A percentile compares a stretch with the other conserved stretches of the same genome.
Evolutionary conservation across 768 basidiomycete species (phyloP).

Genomic region (Pisolithus microcarpus): DNA sequence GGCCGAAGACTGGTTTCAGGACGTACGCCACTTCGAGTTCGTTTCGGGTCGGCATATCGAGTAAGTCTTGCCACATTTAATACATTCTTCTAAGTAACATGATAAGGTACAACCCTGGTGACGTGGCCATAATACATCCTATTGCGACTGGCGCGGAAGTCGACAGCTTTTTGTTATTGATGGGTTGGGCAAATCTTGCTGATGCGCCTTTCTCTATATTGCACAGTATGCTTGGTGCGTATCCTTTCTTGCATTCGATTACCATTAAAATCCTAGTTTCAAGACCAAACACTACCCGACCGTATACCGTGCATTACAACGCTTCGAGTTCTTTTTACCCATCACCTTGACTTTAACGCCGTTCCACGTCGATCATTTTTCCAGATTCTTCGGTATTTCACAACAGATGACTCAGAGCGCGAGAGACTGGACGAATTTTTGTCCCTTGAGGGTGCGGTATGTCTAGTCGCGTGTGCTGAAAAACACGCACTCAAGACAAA

Average conservation of each 20-base stretch:
- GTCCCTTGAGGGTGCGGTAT: slow-evolving; percentile 60
- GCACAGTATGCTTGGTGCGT: slow-evolving; percentile 32
- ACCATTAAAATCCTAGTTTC: not conserved
- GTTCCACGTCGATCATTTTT: slow-evolving; percentile 88
- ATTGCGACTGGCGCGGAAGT: slow-evolving; percentile 55
- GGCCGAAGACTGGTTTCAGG: slow-evolving; percentile 80
- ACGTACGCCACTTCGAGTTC: slow-evolving; percentile 86
- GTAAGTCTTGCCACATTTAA: not conserved
- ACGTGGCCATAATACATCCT: slow-evolving; percentile 78
- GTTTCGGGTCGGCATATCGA: slow-evolving; percentile 51
- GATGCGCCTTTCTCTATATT: slow-evolving; percentile 43
- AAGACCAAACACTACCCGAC: slow-evolving; percentile 59
- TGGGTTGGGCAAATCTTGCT: slow-evolving; percentile 59
- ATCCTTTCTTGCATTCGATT: not conserved
- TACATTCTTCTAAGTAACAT: not conserved
- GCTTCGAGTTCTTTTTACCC: slow-evolving; percentile 62
- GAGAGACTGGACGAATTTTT: slow-evolving; percentile 85
- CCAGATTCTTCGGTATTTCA: slow-evolving; percentile 69
- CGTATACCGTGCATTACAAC: slow-evolving; percentile 57
- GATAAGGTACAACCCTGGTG: slow-evolving; percentile 69
- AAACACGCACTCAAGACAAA: slow-evolving; percentile 3
- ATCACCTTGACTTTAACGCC: slow-evolving; percentile 75
- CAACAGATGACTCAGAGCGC: slow-evolving; percentile 64
- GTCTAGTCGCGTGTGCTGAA: slow-evolving; percentile 13
- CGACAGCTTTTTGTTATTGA: slow-evolving; percentile 50